Evolutionary conservation across 208 protist genomes (phyloP), one percentile per base, ranked within the genome.

Genomic region (Leishmania tropica): DNA sequence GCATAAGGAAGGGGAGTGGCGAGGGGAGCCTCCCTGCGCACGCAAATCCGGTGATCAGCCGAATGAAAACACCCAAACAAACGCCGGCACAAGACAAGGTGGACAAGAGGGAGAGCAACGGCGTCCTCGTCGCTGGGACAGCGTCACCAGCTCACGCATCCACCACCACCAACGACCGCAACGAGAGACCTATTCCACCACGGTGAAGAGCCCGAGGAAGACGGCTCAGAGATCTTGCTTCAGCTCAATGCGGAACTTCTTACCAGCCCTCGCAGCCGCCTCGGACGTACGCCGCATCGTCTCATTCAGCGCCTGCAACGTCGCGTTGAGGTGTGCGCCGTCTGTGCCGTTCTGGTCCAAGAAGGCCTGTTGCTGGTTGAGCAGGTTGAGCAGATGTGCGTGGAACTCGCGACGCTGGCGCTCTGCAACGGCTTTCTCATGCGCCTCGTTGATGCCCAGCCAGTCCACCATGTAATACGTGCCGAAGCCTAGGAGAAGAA

Each of bases 231-330:
- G 37, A 37, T 87, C 80, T 0, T 73, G 48, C 42, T 75, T 68
- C 6, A 87, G 45, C 24, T 83, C 76, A 24, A 87, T 70, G 71
- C 72, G 77, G 51, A 89, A 87, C 51, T 73, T 51, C 15, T 75
- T 81, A 21, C 86, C 86, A 15, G 83, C 83, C 76, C 83, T 75
- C 35, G 71, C 78, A 21, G 86, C 86, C 53, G 77, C 79, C 80
- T 85, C 86, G 19, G 84, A 48, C 6, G 80, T 83, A 53, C 70
- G 76, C 21, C 47, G 70, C 74, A 82, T 62, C 68, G 70, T 74
- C 24, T 76, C 76, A 24, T 87, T 75, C 47, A 81, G 70, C 3
- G 21, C 47, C 74, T 67, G 21, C 76, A 74, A 31, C 62, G 64
- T 76, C 5, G 15, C 24, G 47, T 62, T 48, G 40, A 53, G 1